Base-by-base conservation (phyloP, 1,139 yeast species). In the Debaryomyces udenii region DNA sequence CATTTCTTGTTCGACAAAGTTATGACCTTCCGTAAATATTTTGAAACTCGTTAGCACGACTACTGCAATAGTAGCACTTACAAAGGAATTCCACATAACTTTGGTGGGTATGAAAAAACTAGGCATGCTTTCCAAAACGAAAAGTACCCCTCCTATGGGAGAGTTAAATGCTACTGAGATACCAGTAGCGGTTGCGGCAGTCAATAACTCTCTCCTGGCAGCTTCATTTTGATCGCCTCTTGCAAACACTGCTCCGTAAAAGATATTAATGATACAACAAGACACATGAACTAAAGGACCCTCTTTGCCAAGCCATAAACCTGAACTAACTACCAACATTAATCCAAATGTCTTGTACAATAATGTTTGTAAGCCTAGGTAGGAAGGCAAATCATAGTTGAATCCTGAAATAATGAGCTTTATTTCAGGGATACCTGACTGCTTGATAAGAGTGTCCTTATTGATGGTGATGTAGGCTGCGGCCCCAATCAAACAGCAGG, bases 101-200 rank as follows among this genome's bases (percentile, higher is more conserved):
- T 73, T 76, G 18, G 80, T 80, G 16, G 84, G 81, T 39, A 76
- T 75, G 53, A 83, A 80, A 52, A 77, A 84, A 35, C 82, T 74
- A 3, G 85, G 80, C 45, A 86, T 70, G 46, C 80, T 80, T 55
- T 91, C 98, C 23, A 91, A 65, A 3, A 90, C 86, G 62, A 91
- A 91, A 23, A 91, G 63, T 1, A 91, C 96, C 3, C 98, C 98
- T 11, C 97, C 97, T 44, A 91, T 87, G 1, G 98, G 98, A 0
- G 97, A 86, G 42, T 90, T 90, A 64, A 91, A 91, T 0, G 97
- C 97, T 2, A 88, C 91, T 0, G 96, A 87, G 10, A 91, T 91
- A 6, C 97, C 98, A 0, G 96, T 89, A 0, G 96, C 96, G 1
- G 94, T 80, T 1, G 96, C 94, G 0, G 98, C 96, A 27, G 87